Evolutionary conservation across 2,329 filamentous ascomycete species (phyloP).

Genomic region (Aspergillus uvarum): DNA sequence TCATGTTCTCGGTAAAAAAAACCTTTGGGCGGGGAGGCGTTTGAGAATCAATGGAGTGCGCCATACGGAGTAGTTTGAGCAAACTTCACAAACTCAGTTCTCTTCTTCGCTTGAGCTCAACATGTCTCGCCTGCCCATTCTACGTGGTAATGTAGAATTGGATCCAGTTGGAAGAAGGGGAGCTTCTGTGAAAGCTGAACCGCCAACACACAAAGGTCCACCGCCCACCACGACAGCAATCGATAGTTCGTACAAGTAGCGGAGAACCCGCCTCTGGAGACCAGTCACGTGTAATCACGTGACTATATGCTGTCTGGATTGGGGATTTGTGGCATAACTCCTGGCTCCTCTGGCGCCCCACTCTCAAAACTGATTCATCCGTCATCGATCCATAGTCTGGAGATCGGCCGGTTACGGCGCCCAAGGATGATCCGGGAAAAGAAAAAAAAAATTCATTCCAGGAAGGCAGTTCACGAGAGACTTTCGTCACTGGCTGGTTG

Average conservation of each 20-base stretch:
- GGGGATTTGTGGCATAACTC: not conserved
- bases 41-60: not conserved
- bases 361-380: conserved; percentile 7
- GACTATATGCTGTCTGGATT: not conserved
- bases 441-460: not conserved
- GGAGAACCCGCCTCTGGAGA: not conserved
- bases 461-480: not conserved
- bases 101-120: not conserved
- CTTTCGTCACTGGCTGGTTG: not conserved
- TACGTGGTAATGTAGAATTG: not conserved
- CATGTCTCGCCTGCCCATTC: not conserved
- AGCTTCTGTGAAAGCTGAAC: conserved; percentile 1
- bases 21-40: not conserved
- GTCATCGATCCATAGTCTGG: conserved; percentile 12
- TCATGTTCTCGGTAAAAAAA: not conserved
- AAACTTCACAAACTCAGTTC: not conserved
- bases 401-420: conserved; percentile 14
- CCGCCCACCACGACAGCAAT: not conserved
- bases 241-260: not conserved
- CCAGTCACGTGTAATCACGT: conserved; percentile 3
- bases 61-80: not conserved
- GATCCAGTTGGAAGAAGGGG: not conserved
- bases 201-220: not conserved
- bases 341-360: not conserved
- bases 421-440: conserved; percentile 7